Evolutionary conservation across 352 stramenopile genomes (phyloP).

Genomic region (Globisporangium solare): DNA sequence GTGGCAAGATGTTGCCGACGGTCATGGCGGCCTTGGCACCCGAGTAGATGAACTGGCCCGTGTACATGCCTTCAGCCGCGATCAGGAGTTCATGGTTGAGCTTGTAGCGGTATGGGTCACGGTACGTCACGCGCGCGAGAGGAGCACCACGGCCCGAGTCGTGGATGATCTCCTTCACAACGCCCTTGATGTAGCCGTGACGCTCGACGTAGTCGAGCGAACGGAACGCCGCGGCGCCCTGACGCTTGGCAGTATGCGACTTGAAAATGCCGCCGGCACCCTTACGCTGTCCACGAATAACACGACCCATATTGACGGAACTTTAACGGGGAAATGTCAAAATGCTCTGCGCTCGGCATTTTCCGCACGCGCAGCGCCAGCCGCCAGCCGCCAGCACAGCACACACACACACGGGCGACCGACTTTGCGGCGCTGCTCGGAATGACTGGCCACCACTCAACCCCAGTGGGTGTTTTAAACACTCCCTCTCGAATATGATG

Average conservation of each 20-base stretch:
- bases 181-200: slow-evolving; percentile 98
- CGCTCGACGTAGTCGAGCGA: slow-evolving; percentile 90
- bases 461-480: neutral
- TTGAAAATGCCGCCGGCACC: slow-evolving; percentile 81
- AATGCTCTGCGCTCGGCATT: slow-evolving; percentile 26
- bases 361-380: slow-evolving; percentile 11
- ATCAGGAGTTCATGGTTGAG: slow-evolving; percentile 95
- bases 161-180: slow-evolving; percentile 99
- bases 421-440: neutral
- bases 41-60: slow-evolving; percentile 97
- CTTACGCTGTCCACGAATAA: slow-evolving; percentile 89
- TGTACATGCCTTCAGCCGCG: slow-evolving; percentile 98
- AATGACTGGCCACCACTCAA: slow-evolving; percentile 13
- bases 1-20: slow-evolving; percentile 97
- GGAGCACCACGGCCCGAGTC: slow-evolving; percentile 97
- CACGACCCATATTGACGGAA: slow-evolving; percentile 71
- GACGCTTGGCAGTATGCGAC: slow-evolving; percentile 79
- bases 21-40: slow-evolving; percentile 95
- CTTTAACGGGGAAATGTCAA: slow-evolving; percentile 74
- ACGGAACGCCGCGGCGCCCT: slow-evolving; percentile 71
- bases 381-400: slow-evolving; percentile 24
- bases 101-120: slow-evolving; percentile 89
- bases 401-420: slow-evolving; percentile 3
- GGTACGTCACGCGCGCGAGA: slow-evolving; percentile 93
- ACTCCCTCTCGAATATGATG: neutral